A percentile compares a stretch with the other conserved stretches of the same genome.
Evolutionary conservation across 257 asterid genomes (phyloP).

Genomic region (Ilex aquifolium): DNA sequence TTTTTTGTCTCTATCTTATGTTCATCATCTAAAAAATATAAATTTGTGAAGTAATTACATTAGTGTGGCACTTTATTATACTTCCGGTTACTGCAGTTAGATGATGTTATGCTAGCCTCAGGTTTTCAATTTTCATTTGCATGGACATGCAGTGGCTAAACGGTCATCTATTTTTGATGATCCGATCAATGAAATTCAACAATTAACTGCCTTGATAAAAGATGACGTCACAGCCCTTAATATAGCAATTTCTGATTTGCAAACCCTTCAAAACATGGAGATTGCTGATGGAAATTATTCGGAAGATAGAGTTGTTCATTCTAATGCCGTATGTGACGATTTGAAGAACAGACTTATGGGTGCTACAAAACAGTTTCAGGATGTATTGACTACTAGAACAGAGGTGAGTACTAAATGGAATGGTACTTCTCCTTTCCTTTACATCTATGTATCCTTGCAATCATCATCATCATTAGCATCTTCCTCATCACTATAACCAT

Average conservation of each 20-base stretch:
- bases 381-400: slow-evolving; percentile 65
- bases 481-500: background rate
- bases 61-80: too few species aligned
- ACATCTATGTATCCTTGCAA: background rate
- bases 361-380: slow-evolving; percentile 74
- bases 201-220: slow-evolving; percentile 58
- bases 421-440: background rate
- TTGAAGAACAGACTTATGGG: slow-evolving; percentile 72
- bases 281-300: slow-evolving; percentile 47
- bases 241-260: slow-evolving; percentile 62
- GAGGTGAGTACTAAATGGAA: slow-evolving; percentile 31
- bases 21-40: too few species aligned
- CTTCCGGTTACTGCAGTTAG: background rate
- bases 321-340: slow-evolving; percentile 75
- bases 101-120: slow-evolving; percentile 7
- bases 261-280: slow-evolving; percentile 55
- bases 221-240: slow-evolving; percentile 66
- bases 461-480: background rate
- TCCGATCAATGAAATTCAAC: slow-evolving; percentile 79
- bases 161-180: slow-evolving; percentile 79
- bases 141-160: slow-evolving; percentile 51
- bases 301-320: slow-evolving; percentile 73
- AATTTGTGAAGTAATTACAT: too few species aligned
- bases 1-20: too few species aligned
- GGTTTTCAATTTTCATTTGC: slow-evolving; percentile 6